Evolutionary conservation across 108 stramenopile species (phyloP), one percentile per base, ranked within the genome.

Genomic region (Epithemia pelagica): DNA sequence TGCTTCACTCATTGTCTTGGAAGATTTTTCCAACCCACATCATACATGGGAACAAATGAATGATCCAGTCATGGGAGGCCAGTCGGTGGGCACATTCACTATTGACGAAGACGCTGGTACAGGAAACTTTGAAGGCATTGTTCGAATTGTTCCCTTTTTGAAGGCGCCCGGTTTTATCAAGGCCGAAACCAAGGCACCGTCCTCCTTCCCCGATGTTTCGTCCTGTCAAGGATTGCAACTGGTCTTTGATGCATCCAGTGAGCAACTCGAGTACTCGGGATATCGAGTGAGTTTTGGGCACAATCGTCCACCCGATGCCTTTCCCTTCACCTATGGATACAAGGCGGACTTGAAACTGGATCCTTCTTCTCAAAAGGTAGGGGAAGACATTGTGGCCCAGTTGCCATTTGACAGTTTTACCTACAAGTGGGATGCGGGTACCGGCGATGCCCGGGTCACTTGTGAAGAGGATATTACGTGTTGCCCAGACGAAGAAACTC

Each of bases 21-120:
- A 80, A 57, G 30, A 53, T 46, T 80, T 80, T 62, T 61, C 61
- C 2, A 54, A 75, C 26, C 70, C 73, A 8, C 20, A 31, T 18
- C 74, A 69, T 32, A 25, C 26, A 5, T 80, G 79, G 79, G 29
- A 58, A 56, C 51, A 67, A 46, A 82, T 73, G 76, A 82, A 82
- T 62, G 81, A 82, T 70, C 81, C 81, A 2, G 77, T 82, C 57
- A 82, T 82, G 81, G 81, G 81, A 27, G 81, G 81, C 2, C 58
- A 70, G 27, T 75, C 74, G 1, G 56, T 57, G 2, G 66, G 68
- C 0, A 69, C 56, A 20, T 63, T 82, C 31, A 25, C 32, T 18
- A 66, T 82, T 46, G 23, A 78, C 3, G 68, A 75, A 22, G 37
- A 5, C 15, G 15, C 5, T 15, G 71, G 71, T 18, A 33, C 71